Evolutionary conservation across 139 green algal genomes (phyloP).

Genomic region (Chlorella ohadii): DNA sequence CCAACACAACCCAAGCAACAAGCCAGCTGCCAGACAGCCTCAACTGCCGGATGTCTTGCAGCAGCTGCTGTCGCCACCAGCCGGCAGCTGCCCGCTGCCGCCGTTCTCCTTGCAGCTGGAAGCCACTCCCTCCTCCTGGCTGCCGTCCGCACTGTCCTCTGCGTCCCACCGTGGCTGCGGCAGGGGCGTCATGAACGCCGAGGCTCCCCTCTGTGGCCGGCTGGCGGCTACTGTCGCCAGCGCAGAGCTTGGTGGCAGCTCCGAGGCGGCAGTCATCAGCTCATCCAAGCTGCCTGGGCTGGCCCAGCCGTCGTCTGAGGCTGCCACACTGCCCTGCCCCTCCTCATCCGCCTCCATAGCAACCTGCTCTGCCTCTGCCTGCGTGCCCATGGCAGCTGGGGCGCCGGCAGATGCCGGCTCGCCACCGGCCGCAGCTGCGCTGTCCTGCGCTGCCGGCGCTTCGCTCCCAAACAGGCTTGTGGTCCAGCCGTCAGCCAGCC

Average conservation of each 20-base stretch:
- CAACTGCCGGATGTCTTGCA: too few relatives aligned
- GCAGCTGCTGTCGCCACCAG: too few relatives aligned
- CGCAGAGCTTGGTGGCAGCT: background rate
- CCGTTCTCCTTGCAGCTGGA: background rate
- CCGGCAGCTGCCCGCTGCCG: background rate
- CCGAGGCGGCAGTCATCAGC: background rate
- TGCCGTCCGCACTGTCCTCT: background rate
- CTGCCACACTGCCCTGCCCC: background rate
- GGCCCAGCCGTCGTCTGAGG: conserved; percentile 13
- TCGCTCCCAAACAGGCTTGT: background rate
- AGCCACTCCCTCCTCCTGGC: conserved; percentile 2
- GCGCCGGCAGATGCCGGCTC: too few relatives aligned
- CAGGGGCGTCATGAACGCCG: conserved; percentile 13
- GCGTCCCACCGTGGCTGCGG: conserved; percentile 24
- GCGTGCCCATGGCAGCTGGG: too few relatives aligned
- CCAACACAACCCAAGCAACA: too few relatives aligned
- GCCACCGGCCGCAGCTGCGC: background rate
- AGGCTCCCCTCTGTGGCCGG: background rate
- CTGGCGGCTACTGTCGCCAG: conserved; percentile 19
- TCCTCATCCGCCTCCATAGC: background rate
- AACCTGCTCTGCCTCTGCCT: background rate
- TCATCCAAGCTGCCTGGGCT: conserved; percentile 31
- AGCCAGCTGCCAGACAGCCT: too few relatives aligned
- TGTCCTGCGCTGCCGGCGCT: background rate
- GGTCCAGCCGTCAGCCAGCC: conserved; percentile 20